phyloP scores from a whole-genome alignment of 164 flowering plant species.

The Paratinospora sagittata region DNA sequence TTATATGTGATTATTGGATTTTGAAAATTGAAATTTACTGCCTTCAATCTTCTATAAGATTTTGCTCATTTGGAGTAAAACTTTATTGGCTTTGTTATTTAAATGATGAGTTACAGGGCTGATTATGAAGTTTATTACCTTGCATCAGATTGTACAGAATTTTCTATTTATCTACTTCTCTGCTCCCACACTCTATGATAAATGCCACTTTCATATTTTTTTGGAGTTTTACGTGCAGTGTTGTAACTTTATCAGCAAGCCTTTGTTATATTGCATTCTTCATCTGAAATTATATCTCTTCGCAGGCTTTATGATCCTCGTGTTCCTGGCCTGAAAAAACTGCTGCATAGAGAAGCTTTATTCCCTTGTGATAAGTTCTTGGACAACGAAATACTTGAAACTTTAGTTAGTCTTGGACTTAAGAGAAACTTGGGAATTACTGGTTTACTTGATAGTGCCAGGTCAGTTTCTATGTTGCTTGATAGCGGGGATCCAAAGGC shows the following conservation, averaged over 20 bases:
- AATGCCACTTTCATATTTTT: no score
- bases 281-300: conserved; percentile 8
- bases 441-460: conserved; percentile 85
- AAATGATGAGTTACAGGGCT: no score
- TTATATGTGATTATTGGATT: background rate
- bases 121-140: no score
- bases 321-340: conserved; percentile 48
- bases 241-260: background rate
- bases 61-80: no score
- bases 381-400: conserved; percentile 53
- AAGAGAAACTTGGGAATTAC: conserved; percentile 46
- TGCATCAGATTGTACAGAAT: no score
- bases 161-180: no score
- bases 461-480: conserved; percentile 64
- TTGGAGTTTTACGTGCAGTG: no score
- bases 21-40: no score
- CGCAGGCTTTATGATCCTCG: conserved; percentile 97
- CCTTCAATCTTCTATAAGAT: no score
- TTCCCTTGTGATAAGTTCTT: conserved; percentile 75
- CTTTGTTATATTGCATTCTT: conserved; percentile 4
- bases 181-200: no score
- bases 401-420: conserved; percentile 60
- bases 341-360: conserved; percentile 59
- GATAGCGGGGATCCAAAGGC: conserved; percentile 50
- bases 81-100: no score